Conservation (phyloP, 345 rosid genomes). For the Hibiscus syriacus region DNA sequence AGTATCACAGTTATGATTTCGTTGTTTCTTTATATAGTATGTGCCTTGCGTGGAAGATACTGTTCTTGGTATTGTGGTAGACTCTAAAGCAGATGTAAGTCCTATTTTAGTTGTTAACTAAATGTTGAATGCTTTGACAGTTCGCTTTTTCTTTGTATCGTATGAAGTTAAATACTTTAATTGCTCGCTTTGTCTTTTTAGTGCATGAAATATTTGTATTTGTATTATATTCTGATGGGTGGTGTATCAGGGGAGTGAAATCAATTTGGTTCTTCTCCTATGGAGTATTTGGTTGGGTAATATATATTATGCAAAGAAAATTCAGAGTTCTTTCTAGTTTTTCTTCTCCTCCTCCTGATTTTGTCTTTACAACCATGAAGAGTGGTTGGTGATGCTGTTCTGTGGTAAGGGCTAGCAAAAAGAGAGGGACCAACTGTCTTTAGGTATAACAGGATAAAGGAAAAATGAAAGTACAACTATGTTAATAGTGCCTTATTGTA, state of each 20-base stretch:
- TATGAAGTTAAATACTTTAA: neutral
- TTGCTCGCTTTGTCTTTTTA: neutral
- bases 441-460: neutral
- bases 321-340: neutral
- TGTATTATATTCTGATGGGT: neutral
- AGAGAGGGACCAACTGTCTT: neutral
- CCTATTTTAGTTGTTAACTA: neutral
- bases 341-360: neutral
- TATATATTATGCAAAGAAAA: neutral
- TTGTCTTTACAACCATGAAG: too few species aligned
- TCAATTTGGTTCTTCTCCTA: neutral
- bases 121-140: neutral
- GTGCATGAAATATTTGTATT: neutral
- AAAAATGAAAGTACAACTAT: neutral
- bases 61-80: slow-evolving; percentile 79
- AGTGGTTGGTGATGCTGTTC: neutral
- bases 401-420: neutral
- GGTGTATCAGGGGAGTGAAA: neutral
- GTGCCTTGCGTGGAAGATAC: slow-evolving; percentile 60
- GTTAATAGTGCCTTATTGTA: neutral
- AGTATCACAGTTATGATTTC: neutral
- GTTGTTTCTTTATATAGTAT: slow-evolving; percentile 40
- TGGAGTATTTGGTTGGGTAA: neutral
- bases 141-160: neutral
- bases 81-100: slow-evolving; percentile 71